Evolutionary conservation across 2,329 filamentous ascomycete species (phyloP), one percentile per base, ranked within the genome.

Genomic region (Alternaria sp.): DNA sequence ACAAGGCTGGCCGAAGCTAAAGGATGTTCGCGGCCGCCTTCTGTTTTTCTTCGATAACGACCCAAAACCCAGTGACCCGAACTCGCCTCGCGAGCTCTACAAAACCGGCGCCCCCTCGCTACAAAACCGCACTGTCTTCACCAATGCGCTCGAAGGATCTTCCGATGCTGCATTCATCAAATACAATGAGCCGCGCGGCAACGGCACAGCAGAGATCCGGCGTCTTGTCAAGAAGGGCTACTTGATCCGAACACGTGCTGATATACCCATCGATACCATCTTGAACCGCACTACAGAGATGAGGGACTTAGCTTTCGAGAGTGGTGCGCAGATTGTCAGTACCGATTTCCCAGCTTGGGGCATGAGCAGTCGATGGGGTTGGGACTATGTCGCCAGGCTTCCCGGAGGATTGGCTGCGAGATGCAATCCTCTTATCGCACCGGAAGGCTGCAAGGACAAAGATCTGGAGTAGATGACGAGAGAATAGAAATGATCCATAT

Each of bases 41-140:
- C 78, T 85, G 63, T 86, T 86, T 76, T 80, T 82, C 66, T 85
- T 86, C 76, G 84, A 86, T 71, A 85, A 86, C 67, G 81, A 82
- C 26, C 81, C 82, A 0, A 79, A 80, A 33, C 67, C 69, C 3
- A 62, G 53, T 18, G 67, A 69, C 15, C 72, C 78, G 18, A 74
- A 66, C 33, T 72, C 71, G 15, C 69, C 72, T 10, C 79, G 82
- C 41, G 72, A 78, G 25, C 68, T 79, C n/a, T 86, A 85, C 70
- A 73, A 25, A 37, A 68, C 10, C 73, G 75, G 8, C 74, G 80
- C 65, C 68, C 76, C 55, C 10, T 78, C 71, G 7, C 73, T 82
- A 14, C 80, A 86, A 60, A 82, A 82, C 51, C 79, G 84, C 21
- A 81, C 82, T 3, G 73, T 86, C 14, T 86, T 85, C 70, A 85